These are phyloP conservation scores for Rhazya stricta DNA, from an alignment of 257 asterid genomes.

Conservation along the genomic window DNA sequence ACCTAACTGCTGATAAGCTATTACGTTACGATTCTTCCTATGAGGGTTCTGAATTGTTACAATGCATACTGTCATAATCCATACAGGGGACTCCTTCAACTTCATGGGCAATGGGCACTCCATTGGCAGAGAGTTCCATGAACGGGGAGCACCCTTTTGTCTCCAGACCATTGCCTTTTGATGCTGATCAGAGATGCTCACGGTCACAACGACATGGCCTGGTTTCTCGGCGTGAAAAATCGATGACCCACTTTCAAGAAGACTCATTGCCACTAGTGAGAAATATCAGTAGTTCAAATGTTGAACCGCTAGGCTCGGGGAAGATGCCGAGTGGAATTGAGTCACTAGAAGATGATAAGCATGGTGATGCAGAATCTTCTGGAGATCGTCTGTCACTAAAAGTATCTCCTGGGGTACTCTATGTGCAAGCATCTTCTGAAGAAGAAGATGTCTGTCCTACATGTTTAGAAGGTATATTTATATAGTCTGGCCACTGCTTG, in stretches of 20 bases:
- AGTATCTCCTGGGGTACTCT: slow-evolving; percentile 4
- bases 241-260: slow-evolving; percentile 59
- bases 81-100: slow-evolving; percentile 47
- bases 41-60: background rate
- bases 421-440: slow-evolving; percentile 16
- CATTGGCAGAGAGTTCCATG: slow-evolving; percentile 60
- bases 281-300: slow-evolving; percentile 5
- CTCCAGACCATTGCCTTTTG: slow-evolving; percentile 89
- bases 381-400: background rate
- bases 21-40: background rate
- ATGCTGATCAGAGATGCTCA: slow-evolving; percentile 63
- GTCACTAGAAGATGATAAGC: slow-evolving; percentile 3
- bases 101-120: slow-evolving; percentile 45
- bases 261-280: slow-evolving; percentile 65
- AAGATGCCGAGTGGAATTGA: slow-evolving; percentile 7
- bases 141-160: slow-evolving; percentile 70
- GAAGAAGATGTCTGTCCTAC: slow-evolving; percentile 23
- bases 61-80: slow-evolving; percentile 44
- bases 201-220: slow-evolving; percentile 66
- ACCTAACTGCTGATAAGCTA: background rate
- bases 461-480: slow-evolving; percentile 17
- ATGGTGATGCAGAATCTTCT: slow-evolving; percentile 1
- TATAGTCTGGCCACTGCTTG: background rate
- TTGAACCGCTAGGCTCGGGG: slow-evolving; percentile 14
- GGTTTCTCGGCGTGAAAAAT: slow-evolving; percentile 73